Evolutionary conservation across 2,329 filamentous ascomycete species (phyloP).

Genomic region (Colletotrichum sp.): DNA sequence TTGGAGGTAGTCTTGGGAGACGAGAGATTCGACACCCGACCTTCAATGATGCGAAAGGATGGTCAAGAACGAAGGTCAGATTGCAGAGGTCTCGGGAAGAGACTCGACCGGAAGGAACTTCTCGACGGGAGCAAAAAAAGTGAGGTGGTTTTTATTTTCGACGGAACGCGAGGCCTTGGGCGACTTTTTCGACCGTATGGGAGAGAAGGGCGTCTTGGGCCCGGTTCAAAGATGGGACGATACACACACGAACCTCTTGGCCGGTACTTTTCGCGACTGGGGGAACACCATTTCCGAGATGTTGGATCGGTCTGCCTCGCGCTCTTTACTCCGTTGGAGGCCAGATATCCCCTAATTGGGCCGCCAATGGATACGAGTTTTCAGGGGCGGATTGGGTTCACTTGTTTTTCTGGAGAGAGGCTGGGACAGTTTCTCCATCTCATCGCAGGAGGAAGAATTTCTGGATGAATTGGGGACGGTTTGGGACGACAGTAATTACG

Average conservation of each 20-base stretch:
- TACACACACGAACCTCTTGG: not conserved
- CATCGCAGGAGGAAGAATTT: conserved; percentile 3
- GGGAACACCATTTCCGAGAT: not conserved
- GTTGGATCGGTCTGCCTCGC: not conserved
- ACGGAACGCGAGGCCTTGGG: not conserved
- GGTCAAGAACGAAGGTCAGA: not conserved
- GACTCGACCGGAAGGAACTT: not conserved
- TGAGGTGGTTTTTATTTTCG: not conserved
- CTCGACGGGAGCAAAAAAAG: conserved; percentile 11
- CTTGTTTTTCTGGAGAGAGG: conserved; percentile 20
- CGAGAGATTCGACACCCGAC: conserved; percentile 18
- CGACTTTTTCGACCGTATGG: not conserved
- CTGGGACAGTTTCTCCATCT: not conserved
- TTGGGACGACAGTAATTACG: not conserved
- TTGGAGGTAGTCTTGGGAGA: not conserved
- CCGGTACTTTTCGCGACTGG: not conserved
- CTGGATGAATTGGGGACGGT: not conserved
- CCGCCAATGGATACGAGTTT: not conserved
- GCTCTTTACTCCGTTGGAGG: not conserved
- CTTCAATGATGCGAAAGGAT: not conserved
- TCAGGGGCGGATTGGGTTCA: not conserved
- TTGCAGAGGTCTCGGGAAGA: conserved; percentile 10
- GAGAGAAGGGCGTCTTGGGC: not conserved
- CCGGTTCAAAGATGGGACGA: not conserved
- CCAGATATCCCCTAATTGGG: conserved; percentile 21